Base-by-base conservation (phyloP, 805 yeast species). In the Metschnikowia henanensis region DNA sequence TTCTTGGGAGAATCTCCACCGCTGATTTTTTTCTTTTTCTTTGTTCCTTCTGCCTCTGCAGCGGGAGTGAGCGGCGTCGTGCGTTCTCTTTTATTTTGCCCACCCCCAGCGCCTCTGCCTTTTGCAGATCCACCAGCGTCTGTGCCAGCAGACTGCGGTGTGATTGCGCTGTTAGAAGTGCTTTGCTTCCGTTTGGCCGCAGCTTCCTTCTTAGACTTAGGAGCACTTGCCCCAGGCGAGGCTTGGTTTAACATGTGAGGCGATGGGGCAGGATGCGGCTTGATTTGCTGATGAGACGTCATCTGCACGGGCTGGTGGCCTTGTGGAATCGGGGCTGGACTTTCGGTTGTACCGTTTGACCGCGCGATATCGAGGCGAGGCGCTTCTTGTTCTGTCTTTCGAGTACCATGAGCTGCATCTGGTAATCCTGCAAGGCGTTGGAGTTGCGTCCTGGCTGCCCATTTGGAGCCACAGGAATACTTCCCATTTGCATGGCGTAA, bases 381-480 rank as follows among this genome's bases (percentile, higher is more conserved):
- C 87, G 73, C 60, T 79, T 80, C 59, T 84, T 83, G 62, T 85
- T 87, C 59, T 86, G 91, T 50, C 79, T 79, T 56, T 87, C 95
- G 57, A 88, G 66, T 41, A 84, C 60, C 76, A 85, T 77, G 52
- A 87, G 67, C 62, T 87, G 92, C 72, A 80, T 81, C 61, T 87
- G 95, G 61, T 88, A 87, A 58, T 87, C 95, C 55, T 84, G 87
- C 30, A 87, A 66, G 1, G 92, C 91, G 55, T 74, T 75, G 45
- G 66, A 70, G 52, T 69, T 69, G 35, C 68, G 57, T 34, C 50
- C 57, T 21, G 52, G 47, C 33, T 37, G 52, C 37, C 39, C 35
- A 30, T 32, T 35, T 8, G 35, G 45, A 18, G 21, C 18, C 42
- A 48, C 40, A 9, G 51, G 39, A 29, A 21, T 22, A n/a, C 23